Evolutionary conservation across 139 green algal genomes (phyloP), one percentile per base, ranked within the genome.

Genomic region (Yamagishiella unicocca): DNA sequence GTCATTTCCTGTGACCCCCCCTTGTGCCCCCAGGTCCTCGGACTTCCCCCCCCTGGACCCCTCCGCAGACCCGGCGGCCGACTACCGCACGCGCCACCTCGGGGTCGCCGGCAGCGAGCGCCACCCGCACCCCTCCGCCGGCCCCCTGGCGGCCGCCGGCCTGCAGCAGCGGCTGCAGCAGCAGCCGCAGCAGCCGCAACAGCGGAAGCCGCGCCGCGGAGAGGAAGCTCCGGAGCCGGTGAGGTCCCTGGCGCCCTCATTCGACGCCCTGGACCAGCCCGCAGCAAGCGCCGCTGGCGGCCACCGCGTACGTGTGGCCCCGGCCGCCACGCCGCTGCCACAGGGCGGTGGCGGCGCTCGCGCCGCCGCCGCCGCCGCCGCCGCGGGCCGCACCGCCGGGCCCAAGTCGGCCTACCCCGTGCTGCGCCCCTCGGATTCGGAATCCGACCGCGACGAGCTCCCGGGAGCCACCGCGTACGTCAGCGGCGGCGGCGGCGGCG

Each of bases 351-450:
- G 21, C 40, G 25, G 43, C 73, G 2, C 25, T n/a, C 19, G 27
- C 14, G 31, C 73, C 7, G 46, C 45, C 21, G 73, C 73, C n/a
- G 43, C 42, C 33, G 73, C 42, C 24, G 73, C 43, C 70, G 27
- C 38, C 35, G 27, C 31, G 40, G 17, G 43, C 72, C 24, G 43
- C 42, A 43, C 72, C 7, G 25, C 29, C 24, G 25, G 12, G 43
- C 29, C 17, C 29, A 43, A 21, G 1, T 43, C 74, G 10, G 74
- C n/a, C 9, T 82, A 68, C 24, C 46, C 46, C 8, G 72, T 46
- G 46, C 50, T 82, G 46, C 76, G 58, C 2, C 76, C 58, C 35
- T 72, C 76, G 25, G 76, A 83, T 22, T 83, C 76, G 43, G 37
- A 50, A 12, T 72, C 53, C 12, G 76, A 83, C 3, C 22, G 8